Evolutionary conservation across 176 grass and related monocot genomes (phyloP), one percentile per base, ranked within the genome.

Genomic region (Poa pratensis): DNA sequence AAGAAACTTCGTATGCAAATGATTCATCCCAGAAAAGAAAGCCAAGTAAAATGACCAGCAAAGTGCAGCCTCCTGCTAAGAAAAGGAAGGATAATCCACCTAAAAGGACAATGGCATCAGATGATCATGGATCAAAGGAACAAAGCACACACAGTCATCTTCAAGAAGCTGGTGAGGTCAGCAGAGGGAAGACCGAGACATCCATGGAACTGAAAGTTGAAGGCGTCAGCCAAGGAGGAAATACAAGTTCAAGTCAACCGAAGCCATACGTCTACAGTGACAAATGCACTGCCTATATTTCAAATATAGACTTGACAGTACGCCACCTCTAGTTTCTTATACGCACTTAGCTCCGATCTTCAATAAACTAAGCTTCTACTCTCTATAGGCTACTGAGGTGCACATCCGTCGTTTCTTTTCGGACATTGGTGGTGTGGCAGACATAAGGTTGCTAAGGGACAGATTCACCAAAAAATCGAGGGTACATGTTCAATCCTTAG

Each of bases 21-120:
- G 86, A 87, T 87, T 89, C 88, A 32, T 87, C 86, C 24, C 86
- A 89, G 23, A 98, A 98, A 88, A 94, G 96, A 87, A 98, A 98
- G 86, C 68, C 82, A 65, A 86, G 69, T 76, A 80, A 95, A 92
- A 89, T 80, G 73, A 7, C 86, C 71, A 93, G 68, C 51, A 88
- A 90, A 75, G 80, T 63, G 61, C 90, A 91, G 50, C 84, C 93
- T 81, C 84, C 89, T 81, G 82, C 86, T 81, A 98, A 98, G 82
- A 92, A 86, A 89, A 95, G 79, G 81, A 98, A 90, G 90, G 80
- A 89, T 35, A 88, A 69, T 87, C 59, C 86, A 79, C 54, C 88
- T 51, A 90, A 87, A 88, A 84, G 22, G 20, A 55, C 26, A 0
- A 27, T 46, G 46, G 15, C 45, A 52, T 88, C 91, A 66, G 74